Percentiles rank a stretch among this genome's conserved stretches.
These are phyloP conservation scores for Canavalia gladiata DNA, from an alignment of 306 rosid species.

Conservation along the genomic window DNA sequence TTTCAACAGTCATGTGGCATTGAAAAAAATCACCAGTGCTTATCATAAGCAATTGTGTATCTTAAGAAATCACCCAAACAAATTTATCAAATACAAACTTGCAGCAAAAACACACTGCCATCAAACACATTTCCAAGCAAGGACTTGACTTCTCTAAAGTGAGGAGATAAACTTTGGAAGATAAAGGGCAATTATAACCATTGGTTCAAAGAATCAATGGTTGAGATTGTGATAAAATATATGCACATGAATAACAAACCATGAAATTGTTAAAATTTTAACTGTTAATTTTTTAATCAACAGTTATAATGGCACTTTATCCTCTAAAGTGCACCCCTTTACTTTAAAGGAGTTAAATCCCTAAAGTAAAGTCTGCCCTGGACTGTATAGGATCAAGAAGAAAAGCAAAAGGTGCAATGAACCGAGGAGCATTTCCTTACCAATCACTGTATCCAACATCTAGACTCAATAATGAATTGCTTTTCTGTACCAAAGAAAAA, in stretches of 20 bases:
- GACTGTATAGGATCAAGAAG: neutral
- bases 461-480: neutral
- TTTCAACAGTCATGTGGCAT: slow-evolving; percentile 1
- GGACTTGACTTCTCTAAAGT: neutral
- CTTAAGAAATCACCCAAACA: neutral
- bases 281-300: neutral
- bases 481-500: neutral
- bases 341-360: neutral
- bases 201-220: neutral
- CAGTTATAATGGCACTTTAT: neutral
- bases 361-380: neutral
- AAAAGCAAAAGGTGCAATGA: neutral
- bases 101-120: neutral
- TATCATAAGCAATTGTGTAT: neutral
- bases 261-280: too few species aligned
- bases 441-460: neutral
- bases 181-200: neutral
- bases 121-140: neutral
- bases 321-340: neutral
- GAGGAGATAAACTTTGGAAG: too few species aligned
- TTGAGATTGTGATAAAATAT: too few species aligned
- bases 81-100: neutral
- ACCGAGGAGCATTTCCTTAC: neutral
- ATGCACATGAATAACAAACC: too few species aligned
- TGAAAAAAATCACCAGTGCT: neutral